Evolutionary conservation across 768 basidiomycete species (phyloP), one percentile per base, ranked within the genome.

Genomic region (Cystofilobasidium macerans): DNA sequence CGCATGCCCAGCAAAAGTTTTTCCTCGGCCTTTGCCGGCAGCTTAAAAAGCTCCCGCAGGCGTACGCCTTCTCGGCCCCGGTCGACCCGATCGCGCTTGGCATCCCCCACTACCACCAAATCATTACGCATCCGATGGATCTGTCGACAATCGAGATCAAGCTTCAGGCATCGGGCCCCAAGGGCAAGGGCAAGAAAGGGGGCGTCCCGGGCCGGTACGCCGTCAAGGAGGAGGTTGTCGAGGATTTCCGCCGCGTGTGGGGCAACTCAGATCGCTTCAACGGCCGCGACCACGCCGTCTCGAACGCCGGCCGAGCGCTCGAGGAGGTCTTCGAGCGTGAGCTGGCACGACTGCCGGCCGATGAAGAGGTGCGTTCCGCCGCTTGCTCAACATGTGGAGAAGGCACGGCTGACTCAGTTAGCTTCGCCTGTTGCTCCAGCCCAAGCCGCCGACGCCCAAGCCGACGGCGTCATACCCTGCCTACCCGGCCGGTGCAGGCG

Each of bases 51-150:
- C 74, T 84, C 73, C 89, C 89, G 75, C 89, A 94, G 62, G 84
- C 89, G 0, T 73, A 75, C 1, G 85, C 91, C 0, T 99, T 99
- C 78, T 76, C 86, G 61, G 80, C 80, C 58, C 92, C 95, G 24
- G 95, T 99, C 64, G 95, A 99, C 75, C 81, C 85, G 26, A 81
- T 92, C 70, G 86, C 84, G 11, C 73, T 79, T 62, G 75, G 73
- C 68, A 78, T 81, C 68, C 94, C 91, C 12, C 90, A 94, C 75
- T 99, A 99, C 72, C 83, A 83, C 40, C 81, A 81, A 53, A 84
- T 98, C 73, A 83, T 99, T 77, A 88, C 85, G 73, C 83, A 81
- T 32, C 95, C 95, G 0, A 97, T 97, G 89, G 95, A 98, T 75
- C 82, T 99, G 54, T 81, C 84, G 3, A 95, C 94, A 51, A 83